Evolutionary conservation across 305 asterid genomes (phyloP).

Genomic region (Rubia occidens): DNA sequence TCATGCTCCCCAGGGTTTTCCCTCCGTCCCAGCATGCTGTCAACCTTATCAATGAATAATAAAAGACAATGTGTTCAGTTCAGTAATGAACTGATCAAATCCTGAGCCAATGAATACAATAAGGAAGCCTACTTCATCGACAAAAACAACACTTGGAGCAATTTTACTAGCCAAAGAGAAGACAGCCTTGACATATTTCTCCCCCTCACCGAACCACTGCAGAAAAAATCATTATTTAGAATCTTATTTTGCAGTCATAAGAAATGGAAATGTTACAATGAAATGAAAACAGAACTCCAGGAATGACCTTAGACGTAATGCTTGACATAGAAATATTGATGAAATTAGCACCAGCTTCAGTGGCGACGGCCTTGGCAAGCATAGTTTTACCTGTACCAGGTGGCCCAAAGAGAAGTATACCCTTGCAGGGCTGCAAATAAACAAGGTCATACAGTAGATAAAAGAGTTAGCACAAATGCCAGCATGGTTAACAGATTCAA

Average conservation of each 20-base stretch:
- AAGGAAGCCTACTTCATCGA: conserved; percentile 39
- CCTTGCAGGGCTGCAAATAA: conserved; percentile 42
- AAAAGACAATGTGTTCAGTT: neutral
- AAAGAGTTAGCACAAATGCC: neutral
- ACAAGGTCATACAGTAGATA: neutral
- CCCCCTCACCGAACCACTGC: conserved; percentile 56
- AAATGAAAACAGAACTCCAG: neutral
- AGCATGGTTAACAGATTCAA: neutral
- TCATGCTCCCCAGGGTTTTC: conserved; percentile 51
- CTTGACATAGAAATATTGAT: conserved; percentile 49
- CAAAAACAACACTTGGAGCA: conserved; percentile 43
- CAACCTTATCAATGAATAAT: conserved; percentile 27
- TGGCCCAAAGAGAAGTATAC: conserved; percentile 46
- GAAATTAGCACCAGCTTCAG: conserved; percentile 48
- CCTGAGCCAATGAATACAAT: neutral
- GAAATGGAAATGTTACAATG: neutral
- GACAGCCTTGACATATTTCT: conserved; percentile 46
- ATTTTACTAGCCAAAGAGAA: conserved; percentile 45
- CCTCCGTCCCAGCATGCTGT: conserved; percentile 49
- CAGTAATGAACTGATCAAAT: neutral
- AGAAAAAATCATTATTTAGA: neutral
- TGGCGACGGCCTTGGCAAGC: conserved; percentile 55
- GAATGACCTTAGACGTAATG: conserved; percentile 43
- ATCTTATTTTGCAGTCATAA: neutral
- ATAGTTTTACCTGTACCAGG: conserved; percentile 53